These are phyloP conservation scores for Crithidia fasciculata DNA, from an alignment of 208 protist species.

Conservation along the genomic window DNA sequence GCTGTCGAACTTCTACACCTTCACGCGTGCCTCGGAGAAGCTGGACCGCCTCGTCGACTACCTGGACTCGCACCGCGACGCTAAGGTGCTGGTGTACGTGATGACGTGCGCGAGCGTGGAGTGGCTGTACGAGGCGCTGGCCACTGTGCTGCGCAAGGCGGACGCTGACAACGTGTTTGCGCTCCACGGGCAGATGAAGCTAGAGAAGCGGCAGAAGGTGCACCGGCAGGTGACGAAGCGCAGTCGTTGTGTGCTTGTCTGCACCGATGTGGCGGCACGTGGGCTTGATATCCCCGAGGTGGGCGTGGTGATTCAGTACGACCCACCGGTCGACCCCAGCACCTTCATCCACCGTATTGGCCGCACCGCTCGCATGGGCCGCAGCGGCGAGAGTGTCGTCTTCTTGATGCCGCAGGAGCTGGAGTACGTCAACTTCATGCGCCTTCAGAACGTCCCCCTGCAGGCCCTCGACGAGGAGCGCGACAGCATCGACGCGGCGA, in stretches of 20 bases:
- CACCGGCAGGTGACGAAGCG: conserved; percentile 72
- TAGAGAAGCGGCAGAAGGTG: conserved; percentile 87
- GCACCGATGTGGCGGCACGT: conserved; percentile 95
- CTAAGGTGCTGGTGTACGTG: conserved; percentile 93
- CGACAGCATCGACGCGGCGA: conserved; percentile 66
- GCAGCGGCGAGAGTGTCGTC: conserved; percentile 90
- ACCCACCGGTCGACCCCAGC: conserved; percentile 94
- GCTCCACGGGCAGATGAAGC: conserved; percentile 93
- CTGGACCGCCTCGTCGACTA: conserved; percentile 89
- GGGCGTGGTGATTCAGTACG: conserved; percentile 97
- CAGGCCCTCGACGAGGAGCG: conserved; percentile 72
- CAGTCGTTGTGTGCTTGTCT: conserved; percentile 91
- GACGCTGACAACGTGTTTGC: conserved; percentile 76
- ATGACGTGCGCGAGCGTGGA: conserved; percentile 94
- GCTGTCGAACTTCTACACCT: conserved; percentile 89
- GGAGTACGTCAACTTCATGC: conserved; percentile 93
- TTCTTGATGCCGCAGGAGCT: conserved; percentile 94
- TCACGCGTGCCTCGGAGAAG: conserved; percentile 80
- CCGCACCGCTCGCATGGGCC: conserved; percentile 96
- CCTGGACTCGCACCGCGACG: conserved; percentile 50
- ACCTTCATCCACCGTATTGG: conserved; percentile 98
- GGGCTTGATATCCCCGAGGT: conserved; percentile 97
- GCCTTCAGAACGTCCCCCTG: conserved; percentile 89
- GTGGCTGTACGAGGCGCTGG: conserved; percentile 85
- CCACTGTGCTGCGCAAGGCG: conserved; percentile 62